These are phyloP conservation scores for Trichoderma arundinaceum DNA, from an alignment of 2,329 filamentous ascomycete species.

Conservation along the genomic window DNA sequence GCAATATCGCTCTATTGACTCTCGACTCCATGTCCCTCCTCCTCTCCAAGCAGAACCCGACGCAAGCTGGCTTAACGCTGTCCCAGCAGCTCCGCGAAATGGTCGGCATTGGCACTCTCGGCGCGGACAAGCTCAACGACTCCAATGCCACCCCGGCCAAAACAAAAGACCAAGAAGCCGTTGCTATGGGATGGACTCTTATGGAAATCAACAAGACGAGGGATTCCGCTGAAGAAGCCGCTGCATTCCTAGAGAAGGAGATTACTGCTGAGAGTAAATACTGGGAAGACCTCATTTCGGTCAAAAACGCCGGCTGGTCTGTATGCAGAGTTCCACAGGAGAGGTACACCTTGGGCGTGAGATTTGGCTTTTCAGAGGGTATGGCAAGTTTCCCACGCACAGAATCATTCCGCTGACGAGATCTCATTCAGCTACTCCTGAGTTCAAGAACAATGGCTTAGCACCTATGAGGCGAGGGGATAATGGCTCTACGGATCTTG, in stretches of 20 bases:
- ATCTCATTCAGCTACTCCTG: slow-evolving; percentile 52
- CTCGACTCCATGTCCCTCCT: slow-evolving; percentile 85
- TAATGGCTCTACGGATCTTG: slow-evolving; percentile 77
- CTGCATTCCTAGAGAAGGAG: slow-evolving; percentile 74
- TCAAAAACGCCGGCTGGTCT: slow-evolving; percentile 86
- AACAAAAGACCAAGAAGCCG: slow-evolving; percentile 60
- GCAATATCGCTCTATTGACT: slow-evolving; percentile 68
- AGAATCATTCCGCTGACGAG: not conserved
- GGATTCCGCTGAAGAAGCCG: slow-evolving; percentile 74
- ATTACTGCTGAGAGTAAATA: slow-evolving; percentile 82
- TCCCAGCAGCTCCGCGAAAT: slow-evolving; percentile 72
- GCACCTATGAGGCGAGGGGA: slow-evolving; percentile 77
- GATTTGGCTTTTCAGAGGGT: slow-evolving; percentile 86
- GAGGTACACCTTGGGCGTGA: slow-evolving; percentile 76
- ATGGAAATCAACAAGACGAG: slow-evolving; percentile 77
- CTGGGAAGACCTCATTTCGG: slow-evolving; percentile 83
- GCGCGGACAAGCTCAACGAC: slow-evolving; percentile 67
- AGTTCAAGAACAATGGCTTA: slow-evolving; percentile 73
- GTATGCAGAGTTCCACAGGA: slow-evolving; percentile 78
- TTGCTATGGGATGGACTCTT: slow-evolving; percentile 75
- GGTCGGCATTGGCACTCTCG: slow-evolving; percentile 76
- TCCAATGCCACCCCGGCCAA: slow-evolving; percentile 63
- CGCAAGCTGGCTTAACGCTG: slow-evolving; percentile 71
- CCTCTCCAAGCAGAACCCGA: slow-evolving; percentile 79
- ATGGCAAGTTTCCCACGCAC: slow-evolving; percentile 34